Evolutionary conservation across 1,284 basidiomycete genomes (phyloP), one percentile per base, ranked within the genome.

Genomic region (Boletus hoseneyae): DNA sequence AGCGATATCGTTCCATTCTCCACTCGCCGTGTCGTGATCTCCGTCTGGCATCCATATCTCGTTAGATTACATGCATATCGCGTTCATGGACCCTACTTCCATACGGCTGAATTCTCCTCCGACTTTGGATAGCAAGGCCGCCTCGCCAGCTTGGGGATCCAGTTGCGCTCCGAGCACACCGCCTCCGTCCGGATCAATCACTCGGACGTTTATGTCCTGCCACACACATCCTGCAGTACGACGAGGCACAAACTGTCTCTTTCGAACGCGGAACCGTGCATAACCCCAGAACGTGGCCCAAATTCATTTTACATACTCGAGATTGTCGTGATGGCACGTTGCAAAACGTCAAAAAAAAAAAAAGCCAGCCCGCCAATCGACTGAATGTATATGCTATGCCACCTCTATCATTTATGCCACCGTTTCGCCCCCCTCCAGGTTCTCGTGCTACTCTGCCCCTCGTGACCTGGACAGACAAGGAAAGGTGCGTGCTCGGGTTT

Each of bases 241-340:
- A 45, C 30, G n/a, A 35, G 45, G 30, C 45, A 45, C 35, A n/a
- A 45, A 35, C 40, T 27, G 19, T 37, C 30, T 44, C 19, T 43
- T 44, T 38, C 36, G 25, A n/a, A 18, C 16, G 42, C 57, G 60
- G 60, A 42, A 33, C 60, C 58, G 42, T 33, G 51, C 16, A 46
- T 49, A 39, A 66, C 65, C 63, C 63, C 59, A 49, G 52, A 66
- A 64, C 63, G 63, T 64, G 64, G 51, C 33, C 36, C 33, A 32
- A 23, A 47, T 46, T 32, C 30, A 50, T 33, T 45, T 30, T 30
- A 36, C 29, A 23, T 7, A 10, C 8, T 56, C 25, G 40, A 46
- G 46, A 44, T 36, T 52, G 42, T 47, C 45, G 23, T 43, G 56
- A 42, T 43, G 47, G 30, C 51, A 51, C 25, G 36, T 35, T 42